Conservation (phyloP, 371 early-diverging fungal species). For the Lichtheimia hyalospora region DNA sequence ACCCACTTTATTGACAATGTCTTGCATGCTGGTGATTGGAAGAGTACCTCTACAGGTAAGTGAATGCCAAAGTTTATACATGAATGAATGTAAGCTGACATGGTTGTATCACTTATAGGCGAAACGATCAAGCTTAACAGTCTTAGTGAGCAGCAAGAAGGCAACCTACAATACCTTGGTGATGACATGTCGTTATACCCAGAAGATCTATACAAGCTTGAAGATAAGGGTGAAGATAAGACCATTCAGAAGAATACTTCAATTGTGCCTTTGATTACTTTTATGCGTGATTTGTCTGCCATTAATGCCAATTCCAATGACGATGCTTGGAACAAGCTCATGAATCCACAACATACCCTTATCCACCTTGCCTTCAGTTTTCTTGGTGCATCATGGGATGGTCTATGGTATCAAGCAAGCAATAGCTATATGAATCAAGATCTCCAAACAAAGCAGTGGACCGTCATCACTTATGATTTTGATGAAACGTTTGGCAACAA, state of each 20-base stretch:
- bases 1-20: slow-evolving; percentile 44
- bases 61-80: too few species aligned
- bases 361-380: slow-evolving; percentile 48
- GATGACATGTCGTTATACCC: slow-evolving; percentile 27
- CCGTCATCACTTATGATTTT: slow-evolving; percentile 55
- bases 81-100: neutral
- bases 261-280: slow-evolving; percentile 18
- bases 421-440: slow-evolving; percentile 58
- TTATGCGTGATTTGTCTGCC: slow-evolving; percentile 14
- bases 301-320: slow-evolving; percentile 20
- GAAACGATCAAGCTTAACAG: slow-evolving; percentile 30
- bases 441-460: slow-evolving; percentile 46
- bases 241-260: slow-evolving; percentile 8
- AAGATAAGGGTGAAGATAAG: slow-evolving; percentile 26
- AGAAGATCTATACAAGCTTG: slow-evolving; percentile 36
- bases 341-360: slow-evolving; percentile 34
- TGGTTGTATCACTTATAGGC: slow-evolving; percentile 3
- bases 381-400: slow-evolving; percentile 46
- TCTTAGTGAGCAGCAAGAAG: slow-evolving; percentile 18
- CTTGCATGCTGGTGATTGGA: slow-evolving; percentile 23
- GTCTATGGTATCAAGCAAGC: slow-evolving; percentile 50
- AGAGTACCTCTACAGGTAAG: slow-evolving; percentile 1
- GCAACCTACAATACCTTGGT: slow-evolving; percentile 28
- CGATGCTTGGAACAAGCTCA: slow-evolving; percentile 22
- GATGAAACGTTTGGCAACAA: slow-evolving; percentile 55